Evolutionary conservation across 1,284 basidiomycete species (phyloP).

Genomic region (Somion occarium): DNA sequence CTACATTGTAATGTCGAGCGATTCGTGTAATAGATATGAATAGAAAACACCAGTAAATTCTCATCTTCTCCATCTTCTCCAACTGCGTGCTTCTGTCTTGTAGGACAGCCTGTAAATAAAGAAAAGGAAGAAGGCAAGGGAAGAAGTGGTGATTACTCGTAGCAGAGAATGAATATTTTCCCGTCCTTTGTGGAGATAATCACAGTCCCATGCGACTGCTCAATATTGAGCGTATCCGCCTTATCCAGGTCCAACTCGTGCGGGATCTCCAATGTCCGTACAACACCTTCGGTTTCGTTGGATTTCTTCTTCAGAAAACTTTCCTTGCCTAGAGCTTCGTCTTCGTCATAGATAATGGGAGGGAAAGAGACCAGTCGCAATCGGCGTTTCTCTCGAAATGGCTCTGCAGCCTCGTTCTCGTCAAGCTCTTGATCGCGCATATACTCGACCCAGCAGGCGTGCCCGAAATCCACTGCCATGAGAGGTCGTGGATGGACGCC

Average conservation of each 20-base stretch:
- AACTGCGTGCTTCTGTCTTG: too few species aligned
- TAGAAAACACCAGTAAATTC: too few species aligned
- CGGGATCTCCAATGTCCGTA: conserved; percentile 58
- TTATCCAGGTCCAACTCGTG: conserved; percentile 55
- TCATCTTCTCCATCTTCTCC: too few species aligned
- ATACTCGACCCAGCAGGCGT: conserved; percentile 72
- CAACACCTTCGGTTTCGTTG: conserved; percentile 37
- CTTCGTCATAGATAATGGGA: conserved; percentile 31
- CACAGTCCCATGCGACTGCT: conserved; percentile 70
- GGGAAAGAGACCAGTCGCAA: conserved; percentile 69
- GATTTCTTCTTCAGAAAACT: background rate
- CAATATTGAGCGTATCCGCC: conserved; percentile 73
- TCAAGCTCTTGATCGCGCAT: conserved; percentile 20
- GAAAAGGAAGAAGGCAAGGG: too few species aligned
- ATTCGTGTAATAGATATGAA: too few species aligned
- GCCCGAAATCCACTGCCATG: conserved; percentile 74
- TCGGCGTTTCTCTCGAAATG: conserved; percentile 30
- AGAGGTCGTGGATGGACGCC: conserved; percentile 52
- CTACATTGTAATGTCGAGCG: too few species aligned
- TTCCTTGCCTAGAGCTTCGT: conserved; percentile 5
- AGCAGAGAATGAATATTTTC: conserved; percentile 67
- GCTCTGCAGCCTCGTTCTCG: conserved; percentile 14
- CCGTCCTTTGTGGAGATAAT: conserved; percentile 64
- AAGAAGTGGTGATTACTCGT: too few species aligned
- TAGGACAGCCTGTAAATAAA: too few species aligned